Evolutionary conservation across 371 early-diverging fungal species (phyloP), one percentile per base, ranked within the genome.

Genomic region (Haplosporangium sp.): DNA sequence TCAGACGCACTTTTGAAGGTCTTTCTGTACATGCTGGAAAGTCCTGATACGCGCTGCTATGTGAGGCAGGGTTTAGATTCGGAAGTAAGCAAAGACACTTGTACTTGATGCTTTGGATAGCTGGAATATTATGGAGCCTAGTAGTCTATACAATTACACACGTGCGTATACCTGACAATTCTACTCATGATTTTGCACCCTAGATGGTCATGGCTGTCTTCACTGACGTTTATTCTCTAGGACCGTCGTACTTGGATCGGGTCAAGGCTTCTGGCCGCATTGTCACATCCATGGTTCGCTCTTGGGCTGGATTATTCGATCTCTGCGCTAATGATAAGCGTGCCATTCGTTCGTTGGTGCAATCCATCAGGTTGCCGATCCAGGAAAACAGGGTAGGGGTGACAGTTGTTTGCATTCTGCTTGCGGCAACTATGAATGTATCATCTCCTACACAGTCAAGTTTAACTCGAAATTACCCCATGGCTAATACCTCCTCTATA

Each of bases 221-320:
- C 66, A 90, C 91, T 0, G 95, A 95, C 64, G 85, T 92, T 6
- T 87, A 85, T 50, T 87, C 83, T n/a, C 85, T 85, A 43, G 90
- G 90, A 6, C 73, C 86, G 0, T 85, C 87, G 29, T 86, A 85
- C 56, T 84, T 88, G 23, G 94, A 93, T 48, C 73, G 87, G 18
- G 83, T 95, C n/a, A 86, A 84, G 23, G 85, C 88, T 14, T 86
- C 90, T 62, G 85, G 89, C 2, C 85, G 83, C 40, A 89, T 90
- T 38, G 85, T 93, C 0, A 85, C 84, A 7, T 77, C 85, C 2
- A 81, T 95, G 57, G 63, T 95, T 18, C 87, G 90, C 60, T 89
- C 89, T 1, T 95, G 96, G 96, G 92, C 94, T 59, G 89, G 91
- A 0, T 67, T 93, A 0, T 86, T 94, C 42, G 93, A 91, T 67